Evolutionary conservation across 2,329 filamentous ascomycete genomes (phyloP).

Genomic region (Diplodia sapinea): DNA sequence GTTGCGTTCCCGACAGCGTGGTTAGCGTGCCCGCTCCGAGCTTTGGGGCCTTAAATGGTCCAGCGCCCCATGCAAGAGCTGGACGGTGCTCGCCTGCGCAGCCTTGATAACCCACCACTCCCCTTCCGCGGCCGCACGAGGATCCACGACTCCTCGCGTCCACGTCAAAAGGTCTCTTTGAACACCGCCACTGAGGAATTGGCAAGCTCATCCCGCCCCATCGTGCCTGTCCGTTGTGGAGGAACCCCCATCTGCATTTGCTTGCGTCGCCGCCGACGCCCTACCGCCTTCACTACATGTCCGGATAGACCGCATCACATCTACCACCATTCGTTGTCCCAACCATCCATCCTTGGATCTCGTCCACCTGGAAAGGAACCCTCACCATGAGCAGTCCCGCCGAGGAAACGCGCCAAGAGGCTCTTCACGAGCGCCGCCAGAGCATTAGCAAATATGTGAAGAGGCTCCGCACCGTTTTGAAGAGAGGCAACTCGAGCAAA

Average conservation of each 20-base stretch:
- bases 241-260: background rate
- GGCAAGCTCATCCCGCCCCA: background rate
- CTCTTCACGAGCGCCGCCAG: constrained; percentile 39
- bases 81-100: constrained; percentile 23
- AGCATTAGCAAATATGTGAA: constrained; percentile 49
- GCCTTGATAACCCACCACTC: constrained; percentile 24
- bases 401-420: constrained; percentile 20
- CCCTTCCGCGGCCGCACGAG: constrained; percentile 4
- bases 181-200: background rate
- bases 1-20: constrained; percentile 27
- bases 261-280: constrained; percentile 12
- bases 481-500: constrained; percentile 40
- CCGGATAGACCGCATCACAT: constrained; percentile 1
- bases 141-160: background rate
- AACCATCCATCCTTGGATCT: background rate
- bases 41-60: constrained; percentile 29
- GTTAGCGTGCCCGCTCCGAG: constrained; percentile 30
- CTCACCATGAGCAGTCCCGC: constrained; percentile 26
- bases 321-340: background rate
- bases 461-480: constrained; percentile 49
- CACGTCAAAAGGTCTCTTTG: too few relatives aligned
- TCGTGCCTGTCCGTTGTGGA: background rate
- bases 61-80: constrained; percentile 24
- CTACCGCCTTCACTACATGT: constrained; percentile 5
- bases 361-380: background rate